Evolutionary conservation across 2,329 filamentous ascomycete genomes (phyloP), one percentile per base, ranked within the genome.

Genomic region (Setomelanomma holmii): DNA sequence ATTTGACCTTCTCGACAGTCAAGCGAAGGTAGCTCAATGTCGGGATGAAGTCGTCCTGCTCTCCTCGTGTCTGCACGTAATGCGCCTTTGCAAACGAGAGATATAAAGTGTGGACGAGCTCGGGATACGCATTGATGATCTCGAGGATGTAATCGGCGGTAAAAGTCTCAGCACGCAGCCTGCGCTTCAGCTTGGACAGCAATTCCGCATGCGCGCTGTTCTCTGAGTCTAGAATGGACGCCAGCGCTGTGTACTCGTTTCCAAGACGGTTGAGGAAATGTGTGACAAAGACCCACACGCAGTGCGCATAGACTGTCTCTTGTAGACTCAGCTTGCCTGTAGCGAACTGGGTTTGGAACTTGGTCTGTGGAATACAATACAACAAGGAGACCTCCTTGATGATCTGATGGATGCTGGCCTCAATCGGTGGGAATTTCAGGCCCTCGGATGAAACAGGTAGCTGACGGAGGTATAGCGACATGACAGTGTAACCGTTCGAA

Each of bases 331-430:
- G 82, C 64, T 89, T 85, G 43, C 93, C 93, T 14, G 85, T 87
- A 44, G 90, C 90, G 75, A 99, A 99, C 65, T 96, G 86, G 52
- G 83, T 81, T 77, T 97, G 93, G 75, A 99, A 91, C 77, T 93
- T 95, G 83, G 96, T 99, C 76, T 96, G 93, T 12, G 95, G 95
- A 63, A 99, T 89, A 75, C 95, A 99, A 85, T 98, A 99, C 16
- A 99, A 83, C 52, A 99, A 84, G 1, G 95, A 98, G 44, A 96
- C 89, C 76, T 99, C 95, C 83, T 98, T 98, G 80, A 95, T 96
- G 80, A 99, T 97, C 78, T 99, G 95, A 78, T 97, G 91, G 62
- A 99, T 96, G 2, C 93, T 95, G 64, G 93, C 89, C 68, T 97
- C 91, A 63, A 98, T 91, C 0, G 92, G 89, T 34, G 93, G 93